phyloP scores from a whole-genome alignment of 2,329 filamentous ascomycete genomes.

The Trichoderma arundinaceum region DNA sequence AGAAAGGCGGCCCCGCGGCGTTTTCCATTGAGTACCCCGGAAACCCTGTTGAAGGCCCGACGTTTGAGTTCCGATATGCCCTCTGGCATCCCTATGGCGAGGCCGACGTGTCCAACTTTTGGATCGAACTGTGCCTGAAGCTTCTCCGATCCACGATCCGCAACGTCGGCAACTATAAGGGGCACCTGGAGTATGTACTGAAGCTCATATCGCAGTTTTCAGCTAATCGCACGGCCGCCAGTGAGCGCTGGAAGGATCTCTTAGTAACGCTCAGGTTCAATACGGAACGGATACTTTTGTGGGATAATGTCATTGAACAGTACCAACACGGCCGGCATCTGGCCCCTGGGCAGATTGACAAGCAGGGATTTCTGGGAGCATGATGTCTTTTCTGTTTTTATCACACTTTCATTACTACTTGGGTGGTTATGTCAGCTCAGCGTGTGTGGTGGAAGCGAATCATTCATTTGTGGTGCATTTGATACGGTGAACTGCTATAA shows the following conservation, averaged over 20 bases:
- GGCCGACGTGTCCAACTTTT: conserved; percentile 29
- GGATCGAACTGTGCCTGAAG: conserved; percentile 24
- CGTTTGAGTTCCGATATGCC: conserved; percentile 31
- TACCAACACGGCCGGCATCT: conserved; percentile 14
- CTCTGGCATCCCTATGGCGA: conserved; percentile 33
- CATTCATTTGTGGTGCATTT: no score
- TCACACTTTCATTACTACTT: no score
- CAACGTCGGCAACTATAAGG: conserved; percentile 4
- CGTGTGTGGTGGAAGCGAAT: no score
- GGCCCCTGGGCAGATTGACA: not conserved
- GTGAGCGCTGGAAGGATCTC: conserved; percentile 20
- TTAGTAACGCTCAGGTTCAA: conserved; percentile 12
- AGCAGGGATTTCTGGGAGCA: conserved; percentile 9
- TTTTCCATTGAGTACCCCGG: conserved; percentile 17
- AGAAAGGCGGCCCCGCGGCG: conserved; percentile 5
- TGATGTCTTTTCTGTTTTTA: no score
- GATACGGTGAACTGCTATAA: no score
- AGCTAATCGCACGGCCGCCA: not conserved
- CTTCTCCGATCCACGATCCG: conserved; percentile 13
- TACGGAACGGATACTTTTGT: conserved; percentile 8
- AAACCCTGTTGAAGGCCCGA: not conserved
- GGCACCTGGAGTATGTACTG: conserved; percentile 18
- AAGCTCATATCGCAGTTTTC: conserved; percentile 1
- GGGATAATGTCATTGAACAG: conserved; percentile 22
- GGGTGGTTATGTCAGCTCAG: no score